Conservation (phyloP, 75 land plant species). For the Pseudotsuga menziesii region DNA sequence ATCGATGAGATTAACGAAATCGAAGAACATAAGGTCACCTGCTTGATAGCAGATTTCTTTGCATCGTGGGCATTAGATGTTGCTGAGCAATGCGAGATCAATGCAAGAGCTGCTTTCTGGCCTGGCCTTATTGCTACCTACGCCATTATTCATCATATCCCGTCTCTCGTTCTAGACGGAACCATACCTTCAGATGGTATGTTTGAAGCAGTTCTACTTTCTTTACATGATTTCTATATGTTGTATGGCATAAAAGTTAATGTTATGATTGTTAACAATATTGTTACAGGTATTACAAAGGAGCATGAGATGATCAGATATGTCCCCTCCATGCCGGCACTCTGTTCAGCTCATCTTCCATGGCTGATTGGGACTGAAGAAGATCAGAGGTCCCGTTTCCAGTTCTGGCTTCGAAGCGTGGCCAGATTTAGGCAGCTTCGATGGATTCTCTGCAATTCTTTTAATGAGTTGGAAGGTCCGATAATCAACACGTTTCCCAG, state of each 20-base stretch:
- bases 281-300: conserved; percentile 4
- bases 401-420: conserved; percentile 9
- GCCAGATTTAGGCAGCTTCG: neutral
- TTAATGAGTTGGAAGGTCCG: neutral
- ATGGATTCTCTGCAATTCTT: conserved; percentile 1
- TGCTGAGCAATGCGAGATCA: neutral
- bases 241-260: too few species aligned
- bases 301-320: neutral
- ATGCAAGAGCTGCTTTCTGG: conserved; percentile 6
- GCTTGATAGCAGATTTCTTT: conserved; percentile 6
- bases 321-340: neutral
- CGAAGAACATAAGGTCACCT: neutral
- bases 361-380: conserved; percentile 9
- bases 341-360: neutral
- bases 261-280: neutral
- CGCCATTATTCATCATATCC: conserved; percentile 3
- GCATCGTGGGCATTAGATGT: conserved; percentile 3
- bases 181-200: conserved; percentile 3
- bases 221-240: too few species aligned
- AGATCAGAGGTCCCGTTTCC: conserved; percentile 4
- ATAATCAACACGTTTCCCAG: neutral
- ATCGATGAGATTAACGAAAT: neutral
- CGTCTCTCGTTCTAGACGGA: neutral
- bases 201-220: neutral
- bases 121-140: neutral